Evolutionary conservation across 116 monocot species (phyloP).

Genomic region (Iris pallida): DNA sequence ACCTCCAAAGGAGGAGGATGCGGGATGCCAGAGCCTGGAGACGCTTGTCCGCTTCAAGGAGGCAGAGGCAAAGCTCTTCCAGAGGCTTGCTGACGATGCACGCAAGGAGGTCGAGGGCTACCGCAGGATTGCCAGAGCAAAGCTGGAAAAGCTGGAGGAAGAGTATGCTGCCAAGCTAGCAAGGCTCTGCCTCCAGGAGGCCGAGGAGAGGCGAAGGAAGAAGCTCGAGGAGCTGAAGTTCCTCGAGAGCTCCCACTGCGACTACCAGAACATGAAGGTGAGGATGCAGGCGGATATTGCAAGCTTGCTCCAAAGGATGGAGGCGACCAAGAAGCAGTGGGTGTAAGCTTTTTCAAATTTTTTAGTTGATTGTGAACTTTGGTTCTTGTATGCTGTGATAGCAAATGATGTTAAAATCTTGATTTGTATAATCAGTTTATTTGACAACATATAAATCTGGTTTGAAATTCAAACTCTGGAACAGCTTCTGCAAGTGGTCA

Average conservation of each 20-base stretch:
- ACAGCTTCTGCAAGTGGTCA: too few relatives aligned
- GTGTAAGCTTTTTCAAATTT: not conserved
- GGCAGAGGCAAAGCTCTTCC: conserved; percentile 83
- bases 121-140: conserved; percentile 48
- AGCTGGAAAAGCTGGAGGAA: conserved; percentile 70
- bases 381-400: too few relatives aligned
- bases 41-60: conserved; percentile 81
- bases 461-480: too few relatives aligned
- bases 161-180: conserved; percentile 63
- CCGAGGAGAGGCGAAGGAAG: conserved; percentile 67
- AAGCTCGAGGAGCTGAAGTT: conserved; percentile 86
- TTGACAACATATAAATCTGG: too few relatives aligned
- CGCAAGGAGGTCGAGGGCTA: conserved; percentile 73
- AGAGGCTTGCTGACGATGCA: conserved; percentile 89
- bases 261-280: conserved; percentile 84
- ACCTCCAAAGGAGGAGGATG: conserved; percentile 37
- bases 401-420: too few relatives aligned
- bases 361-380: not conserved
- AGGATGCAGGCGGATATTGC: conserved; percentile 85
- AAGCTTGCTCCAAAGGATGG: conserved; percentile 76
- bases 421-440: too few relatives aligned
- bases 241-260: conserved; percentile 62
- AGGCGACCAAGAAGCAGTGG: conserved; percentile 64
- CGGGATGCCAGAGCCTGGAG: conserved; percentile 74
- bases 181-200: conserved; percentile 68